These are phyloP conservation scores for Vitis riparia DNA, from an alignment of 164 flowering plant species.

Conservation along the genomic window DNA sequence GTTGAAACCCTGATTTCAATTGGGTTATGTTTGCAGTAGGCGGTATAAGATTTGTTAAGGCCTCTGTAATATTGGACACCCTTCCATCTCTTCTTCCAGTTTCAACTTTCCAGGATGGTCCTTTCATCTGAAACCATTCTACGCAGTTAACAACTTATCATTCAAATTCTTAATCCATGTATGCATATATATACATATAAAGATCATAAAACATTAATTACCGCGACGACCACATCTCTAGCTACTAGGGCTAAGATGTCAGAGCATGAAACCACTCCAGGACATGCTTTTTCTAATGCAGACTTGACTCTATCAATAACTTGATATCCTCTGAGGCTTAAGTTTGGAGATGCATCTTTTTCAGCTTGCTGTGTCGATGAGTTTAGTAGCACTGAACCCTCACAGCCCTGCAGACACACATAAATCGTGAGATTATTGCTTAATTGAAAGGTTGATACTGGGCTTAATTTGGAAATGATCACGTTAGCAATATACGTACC, in stretches of 20 bases:
- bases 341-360: slow-evolving; percentile 33
- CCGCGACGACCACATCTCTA: slow-evolving; percentile 27
- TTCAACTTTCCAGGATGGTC: slow-evolving; percentile 47
- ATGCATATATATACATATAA: neutral
- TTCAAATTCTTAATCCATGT: neutral
- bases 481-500: slow-evolving; percentile 2
- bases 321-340: slow-evolving; percentile 29
- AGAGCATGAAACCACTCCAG: slow-evolving; percentile 46
- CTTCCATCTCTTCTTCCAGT: slow-evolving; percentile 74
- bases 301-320: slow-evolving; percentile 31
- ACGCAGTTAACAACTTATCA: too few species aligned
- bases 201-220: neutral
- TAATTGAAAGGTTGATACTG: too few species aligned
- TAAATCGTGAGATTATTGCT: neutral
- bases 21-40: slow-evolving; percentile 40
- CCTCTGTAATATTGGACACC: slow-evolving; percentile 40
- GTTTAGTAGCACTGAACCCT: slow-evolving; percentile 36
- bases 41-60: slow-evolving; percentile 38
- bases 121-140: slow-evolving; percentile 23
- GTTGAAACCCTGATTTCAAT: slow-evolving; percentile 25
- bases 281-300: slow-evolving; percentile 35
- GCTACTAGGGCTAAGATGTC: slow-evolving; percentile 40
- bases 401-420: slow-evolving; percentile 36
- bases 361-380: slow-evolving; percentile 24
- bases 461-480: too few species aligned